Evolutionary conservation across 2,329 filamentous ascomycete genomes (phyloP).

Genomic region (Trichophyton benhamiae): DNA sequence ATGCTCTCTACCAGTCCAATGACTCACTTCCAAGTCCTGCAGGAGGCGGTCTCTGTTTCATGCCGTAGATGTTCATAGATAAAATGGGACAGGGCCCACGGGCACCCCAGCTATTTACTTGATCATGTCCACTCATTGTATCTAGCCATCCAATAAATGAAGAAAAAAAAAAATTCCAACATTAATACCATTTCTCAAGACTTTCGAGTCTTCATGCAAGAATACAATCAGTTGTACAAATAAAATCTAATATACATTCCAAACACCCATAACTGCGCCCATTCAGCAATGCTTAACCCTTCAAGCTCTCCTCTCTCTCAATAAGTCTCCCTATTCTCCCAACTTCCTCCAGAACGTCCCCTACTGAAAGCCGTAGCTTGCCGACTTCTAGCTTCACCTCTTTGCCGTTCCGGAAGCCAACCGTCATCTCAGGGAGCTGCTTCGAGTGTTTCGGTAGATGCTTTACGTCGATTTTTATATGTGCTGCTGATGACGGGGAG

Average conservation of each 20-base stretch:
- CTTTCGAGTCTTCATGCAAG: background rate
- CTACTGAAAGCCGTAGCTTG: conserved; percentile 66
- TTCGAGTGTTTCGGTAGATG: conserved; percentile 59
- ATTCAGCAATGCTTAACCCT: conserved; percentile 25
- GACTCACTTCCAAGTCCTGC: background rate
- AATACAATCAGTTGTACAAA: background rate
- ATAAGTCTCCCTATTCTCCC: conserved; percentile 76
- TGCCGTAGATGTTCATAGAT: background rate
- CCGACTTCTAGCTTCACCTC: conserved; percentile 72
- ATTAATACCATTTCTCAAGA: background rate
- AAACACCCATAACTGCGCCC: background rate
- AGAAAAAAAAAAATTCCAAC: background rate
- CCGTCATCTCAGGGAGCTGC: conserved; percentile 53
- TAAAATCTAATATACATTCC: background rate
- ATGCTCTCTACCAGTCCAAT: background rate
- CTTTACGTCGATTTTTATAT: conserved; percentile 65
- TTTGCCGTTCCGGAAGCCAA: conserved; percentile 96
- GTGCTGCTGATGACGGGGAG: conserved; percentile 61
- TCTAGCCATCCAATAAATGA: background rate
- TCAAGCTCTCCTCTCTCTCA: conserved; percentile 70
- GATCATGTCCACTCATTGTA: background rate
- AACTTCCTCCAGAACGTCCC: conserved; percentile 75
- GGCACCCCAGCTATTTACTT: background rate
- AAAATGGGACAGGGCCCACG: background rate
- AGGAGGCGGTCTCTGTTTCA: background rate